These are phyloP conservation scores for Tricholoma terreum DNA, from an alignment of 768 basidiomycete species.

Conservation along the genomic window DNA sequence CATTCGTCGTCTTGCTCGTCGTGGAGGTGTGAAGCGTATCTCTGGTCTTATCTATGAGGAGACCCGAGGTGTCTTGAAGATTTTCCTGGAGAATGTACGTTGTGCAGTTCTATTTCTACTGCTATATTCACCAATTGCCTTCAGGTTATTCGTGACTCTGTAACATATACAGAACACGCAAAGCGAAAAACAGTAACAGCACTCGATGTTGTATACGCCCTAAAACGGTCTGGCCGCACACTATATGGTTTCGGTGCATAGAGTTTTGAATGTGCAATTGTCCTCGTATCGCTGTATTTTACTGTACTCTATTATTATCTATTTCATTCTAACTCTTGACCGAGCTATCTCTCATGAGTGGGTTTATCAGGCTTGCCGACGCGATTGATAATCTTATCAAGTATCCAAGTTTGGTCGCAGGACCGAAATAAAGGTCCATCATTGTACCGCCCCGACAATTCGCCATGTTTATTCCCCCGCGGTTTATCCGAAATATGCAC, in stretches of 20 bases:
- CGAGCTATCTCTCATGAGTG: background rate
- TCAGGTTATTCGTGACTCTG: conserved; percentile 91
- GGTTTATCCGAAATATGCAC: conserved; percentile 36
- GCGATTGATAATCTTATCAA: no score
- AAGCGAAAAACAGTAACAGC: conserved; percentile 95
- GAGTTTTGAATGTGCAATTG: conserved; percentile 17
- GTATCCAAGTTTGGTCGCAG: no score
- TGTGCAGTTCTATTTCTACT: background rate
- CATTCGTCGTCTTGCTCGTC: conserved; percentile 78
- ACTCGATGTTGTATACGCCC: conserved; percentile 87
- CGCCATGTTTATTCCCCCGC: conserved; percentile 31
- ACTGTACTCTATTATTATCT: conserved; percentile 22
- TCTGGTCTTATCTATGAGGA: conserved; percentile 77
- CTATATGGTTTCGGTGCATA: conserved; percentile 93
- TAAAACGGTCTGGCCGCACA: conserved; percentile 83
- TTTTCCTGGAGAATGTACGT: conserved; percentile 53
- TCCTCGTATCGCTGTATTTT: conserved; percentile 14
- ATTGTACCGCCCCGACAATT: conserved; percentile 39
- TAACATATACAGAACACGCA: conserved; percentile 97
- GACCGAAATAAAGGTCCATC: conserved; percentile 22
- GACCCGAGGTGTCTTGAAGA: conserved; percentile 79
- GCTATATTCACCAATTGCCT: background rate
- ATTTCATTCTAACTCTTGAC: conserved; percentile 1
- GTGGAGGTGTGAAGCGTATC: conserved; percentile 83
- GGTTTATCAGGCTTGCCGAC: no score